Conservation (phyloP, 2,329 filamentous ascomycete genomes). For the Magnaporthiopsis incrustans region DNA sequence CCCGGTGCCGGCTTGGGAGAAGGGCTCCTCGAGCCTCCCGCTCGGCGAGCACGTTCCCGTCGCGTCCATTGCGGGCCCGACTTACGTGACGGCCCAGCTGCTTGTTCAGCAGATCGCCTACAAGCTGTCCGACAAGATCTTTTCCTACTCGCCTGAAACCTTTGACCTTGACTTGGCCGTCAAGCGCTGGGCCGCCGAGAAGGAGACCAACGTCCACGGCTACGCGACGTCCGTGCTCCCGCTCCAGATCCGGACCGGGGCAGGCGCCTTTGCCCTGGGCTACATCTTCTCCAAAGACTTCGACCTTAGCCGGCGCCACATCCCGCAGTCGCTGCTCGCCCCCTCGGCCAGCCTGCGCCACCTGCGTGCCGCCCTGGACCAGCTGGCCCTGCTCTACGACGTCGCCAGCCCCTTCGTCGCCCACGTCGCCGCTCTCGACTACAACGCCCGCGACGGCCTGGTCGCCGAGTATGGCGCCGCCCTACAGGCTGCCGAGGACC, state of each 20-base stretch:
- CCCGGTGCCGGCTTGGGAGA: conserved; percentile 22
- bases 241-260: conserved; percentile 81
- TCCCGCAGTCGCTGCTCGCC: conserved; percentile 85
- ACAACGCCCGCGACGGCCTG: conserved; percentile 59
- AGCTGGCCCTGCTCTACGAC: conserved; percentile 83
- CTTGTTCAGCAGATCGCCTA: conserved; percentile 96
- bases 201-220: conserved; percentile 73
- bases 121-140: conserved; percentile 91
- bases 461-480: conserved; percentile 82
- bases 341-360: conserved; percentile 75
- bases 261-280: conserved; percentile 83
- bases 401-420: conserved; percentile 89
- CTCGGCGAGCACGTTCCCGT: conserved; percentile 49
- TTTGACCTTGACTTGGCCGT: conserved; percentile 85
- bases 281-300: conserved; percentile 99
- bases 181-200: conserved; percentile 63
- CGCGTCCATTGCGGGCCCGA: conserved; percentile 68
- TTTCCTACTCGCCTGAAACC: conserved; percentile 88
- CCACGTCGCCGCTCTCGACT: conserved; percentile 87
- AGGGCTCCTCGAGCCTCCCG: conserved; percentile 44
- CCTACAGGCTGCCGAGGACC: conserved; percentile 75
- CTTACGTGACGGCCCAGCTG: conserved; percentile 86
- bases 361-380: conserved; percentile 78
- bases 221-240: conserved; percentile 69
- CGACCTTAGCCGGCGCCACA: conserved; percentile 79